These are phyloP conservation scores for Spergularia marina DNA, from an alignment of 148 eudicot genomes.

Conservation along the genomic window DNA sequence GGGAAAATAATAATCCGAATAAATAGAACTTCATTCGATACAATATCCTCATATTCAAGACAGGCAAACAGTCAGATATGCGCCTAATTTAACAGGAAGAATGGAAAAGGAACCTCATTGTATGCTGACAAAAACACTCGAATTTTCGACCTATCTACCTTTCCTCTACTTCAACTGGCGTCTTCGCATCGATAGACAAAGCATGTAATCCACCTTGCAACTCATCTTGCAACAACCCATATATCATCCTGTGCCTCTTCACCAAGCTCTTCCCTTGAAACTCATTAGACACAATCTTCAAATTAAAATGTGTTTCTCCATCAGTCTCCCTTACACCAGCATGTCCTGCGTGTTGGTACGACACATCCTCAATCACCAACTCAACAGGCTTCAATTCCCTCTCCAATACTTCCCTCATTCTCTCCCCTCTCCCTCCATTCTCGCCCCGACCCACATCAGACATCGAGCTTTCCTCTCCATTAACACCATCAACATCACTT, in stretches of 20 bases:
- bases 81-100: not conserved
- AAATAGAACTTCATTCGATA: not conserved
- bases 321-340: constrained; percentile 60
- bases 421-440: constrained; percentile 62
- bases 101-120: constrained; percentile 10
- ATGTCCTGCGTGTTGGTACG: constrained; percentile 93
- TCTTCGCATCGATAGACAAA: constrained; percentile 75
- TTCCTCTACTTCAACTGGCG: constrained; percentile 52
- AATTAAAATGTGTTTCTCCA: constrained; percentile 85
- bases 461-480: not conserved
- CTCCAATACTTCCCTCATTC: constrained; percentile 61
- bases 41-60: constrained; percentile 2
- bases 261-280: constrained; percentile 87
- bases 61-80: not conserved
- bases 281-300: constrained; percentile 63
- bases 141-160: constrained; percentile 15
- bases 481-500: not conserved
- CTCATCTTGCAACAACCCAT: constrained; percentile 75
- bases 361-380: constrained; percentile 66
- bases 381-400: constrained; percentile 58
- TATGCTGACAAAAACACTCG: not conserved
- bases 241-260: constrained; percentile 84
- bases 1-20: constrained; percentile 1
- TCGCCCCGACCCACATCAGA: constrained; percentile 18
- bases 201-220: constrained; percentile 84